Base-by-base conservation (phyloP, 2,329 filamentous ascomycete genomes). In the Monilinia aucupariae region DNA sequence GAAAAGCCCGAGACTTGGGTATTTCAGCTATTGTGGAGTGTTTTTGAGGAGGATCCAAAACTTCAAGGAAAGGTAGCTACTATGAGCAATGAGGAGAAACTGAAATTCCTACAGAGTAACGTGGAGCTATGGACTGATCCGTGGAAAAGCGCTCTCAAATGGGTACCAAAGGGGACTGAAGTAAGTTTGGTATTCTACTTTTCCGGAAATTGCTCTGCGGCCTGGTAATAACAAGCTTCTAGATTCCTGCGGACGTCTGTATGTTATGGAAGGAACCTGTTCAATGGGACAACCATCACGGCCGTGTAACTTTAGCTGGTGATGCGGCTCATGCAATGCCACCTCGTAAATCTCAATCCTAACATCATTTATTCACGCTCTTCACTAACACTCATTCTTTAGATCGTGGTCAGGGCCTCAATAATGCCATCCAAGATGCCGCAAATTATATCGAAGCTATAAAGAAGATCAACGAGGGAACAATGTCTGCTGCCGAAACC, bases 381-480 rank as follows among this genome's bases (percentile, higher is more conserved):
- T 30, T 20, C 4, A 20, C 49, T 61, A 53, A 45, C 2, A 1
- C 5, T 8, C 1, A 8, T 17, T 39, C 43, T 32, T 8, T 50
- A 64, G 62, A 64, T 60, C 62, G 62, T 27, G 62, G 55, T 8
- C 62, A 64, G 54, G 62, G 62, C 3, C 49, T 64, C 41, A 64
- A 60, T 32, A 59, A 64, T 22, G 55, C 62, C 10, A 64, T 64
- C 25, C 8, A 32, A 43, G 62, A 60, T n/a, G 55, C 62, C 3
- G 62, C 55, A 4, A 54, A 60, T 20, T 52, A 43, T 15, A n/a
- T 59, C 13, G 32, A 45, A 22, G 61, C 34, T 4, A 51, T 58
- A 9, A 39, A 25, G 15, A 62, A 50, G 45, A 58, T 62, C 22
- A 51, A 12, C 13, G 22, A 58, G 13, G 61, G 61, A 30, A 39